These are phyloP conservation scores for Candida mesenterica DNA, from an alignment of 1,139 yeast species.

Conservation along the genomic window DNA sequence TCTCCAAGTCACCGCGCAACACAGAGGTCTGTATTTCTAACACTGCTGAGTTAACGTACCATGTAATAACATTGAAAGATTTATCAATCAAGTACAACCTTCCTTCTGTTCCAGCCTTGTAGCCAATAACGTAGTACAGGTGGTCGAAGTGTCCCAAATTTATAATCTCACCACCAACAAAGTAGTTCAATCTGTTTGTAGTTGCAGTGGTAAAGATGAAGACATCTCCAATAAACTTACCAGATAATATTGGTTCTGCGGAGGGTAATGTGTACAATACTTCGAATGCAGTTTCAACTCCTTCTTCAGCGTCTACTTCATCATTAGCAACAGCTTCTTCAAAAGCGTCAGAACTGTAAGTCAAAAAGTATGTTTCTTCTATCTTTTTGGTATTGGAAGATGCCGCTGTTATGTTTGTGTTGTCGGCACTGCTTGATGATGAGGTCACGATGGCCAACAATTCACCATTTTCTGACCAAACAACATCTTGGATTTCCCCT, in stretches of 20 bases:
- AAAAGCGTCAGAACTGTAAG: constrained; percentile 67
- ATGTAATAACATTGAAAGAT: constrained; percentile 79
- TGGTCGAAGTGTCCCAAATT: constrained; percentile 93
- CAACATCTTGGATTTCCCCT: constrained; percentile 69
- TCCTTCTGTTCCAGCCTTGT: constrained; percentile 78
- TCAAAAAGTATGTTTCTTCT: constrained; percentile 78
- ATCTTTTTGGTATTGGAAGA: constrained; percentile 26
- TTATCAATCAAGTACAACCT: constrained; percentile 89
- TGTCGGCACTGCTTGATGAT: constrained; percentile 16
- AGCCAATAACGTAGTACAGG: constrained; percentile 83
- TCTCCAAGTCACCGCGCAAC: constrained; percentile 82
- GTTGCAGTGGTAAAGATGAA: constrained; percentile 81
- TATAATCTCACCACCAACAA: constrained; percentile 91
- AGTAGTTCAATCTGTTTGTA: constrained; percentile 85
- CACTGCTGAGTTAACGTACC: constrained; percentile 79
- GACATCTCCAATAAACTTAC: constrained; percentile 97
- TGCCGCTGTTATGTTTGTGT: constrained; percentile 14
- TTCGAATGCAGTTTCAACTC: constrained; percentile 82
- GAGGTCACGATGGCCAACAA: constrained; percentile 74
- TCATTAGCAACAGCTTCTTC: constrained; percentile 61
- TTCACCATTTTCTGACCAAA: constrained; percentile 95
- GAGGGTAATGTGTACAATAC: constrained; percentile 74
- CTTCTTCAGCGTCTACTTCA: constrained; percentile 73
- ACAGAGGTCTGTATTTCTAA: constrained; percentile 95
- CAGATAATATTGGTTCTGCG: constrained; percentile 75